phyloP scores from a whole-genome alignment of 228 moss, liverwort and hornwort species.

The Sphagnum magellanicum region DNA sequence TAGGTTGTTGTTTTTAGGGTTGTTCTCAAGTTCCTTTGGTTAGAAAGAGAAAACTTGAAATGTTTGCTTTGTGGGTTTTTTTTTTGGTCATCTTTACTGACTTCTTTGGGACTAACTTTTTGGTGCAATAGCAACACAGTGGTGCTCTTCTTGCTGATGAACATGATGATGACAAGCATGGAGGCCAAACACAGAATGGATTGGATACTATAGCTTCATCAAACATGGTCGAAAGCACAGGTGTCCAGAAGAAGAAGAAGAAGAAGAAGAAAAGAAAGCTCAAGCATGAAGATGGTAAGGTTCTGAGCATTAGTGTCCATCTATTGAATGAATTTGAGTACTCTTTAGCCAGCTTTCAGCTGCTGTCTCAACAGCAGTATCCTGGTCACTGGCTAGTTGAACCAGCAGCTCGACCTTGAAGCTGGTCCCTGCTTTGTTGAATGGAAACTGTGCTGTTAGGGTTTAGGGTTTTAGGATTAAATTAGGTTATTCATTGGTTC shows the following conservation, averaged over 20 bases:
- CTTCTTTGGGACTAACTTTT: no score
- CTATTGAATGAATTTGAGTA: background rate
- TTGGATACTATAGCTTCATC: no score
- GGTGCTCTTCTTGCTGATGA: no score
- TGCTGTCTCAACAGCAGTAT: background rate
- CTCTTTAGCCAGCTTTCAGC: background rate
- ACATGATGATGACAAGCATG: background rate
- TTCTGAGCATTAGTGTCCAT: background rate
- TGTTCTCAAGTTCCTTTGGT: no score
- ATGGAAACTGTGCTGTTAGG: background rate
- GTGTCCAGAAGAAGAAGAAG: slow-evolving; percentile 36
- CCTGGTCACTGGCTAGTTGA: background rate
- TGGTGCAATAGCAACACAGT: no score
- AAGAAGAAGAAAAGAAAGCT: slow-evolving; percentile 1
- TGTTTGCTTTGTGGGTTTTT: no score
- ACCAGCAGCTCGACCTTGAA: no score
- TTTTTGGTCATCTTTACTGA: no score
- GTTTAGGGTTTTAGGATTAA: background rate
- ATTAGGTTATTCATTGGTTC: no score
- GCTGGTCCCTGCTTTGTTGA: background rate
- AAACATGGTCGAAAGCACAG: slow-evolving; percentile 10
- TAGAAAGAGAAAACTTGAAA: no score
- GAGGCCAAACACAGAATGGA: background rate
- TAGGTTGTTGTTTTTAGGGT: no score
- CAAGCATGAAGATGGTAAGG: slow-evolving; percentile 15